Percentiles rank a stretch among this genome's conserved stretches.
Evolutionary conservation across 805 yeast genomes (phyloP).

Genomic region (Hanseniaspora nectarophila): DNA sequence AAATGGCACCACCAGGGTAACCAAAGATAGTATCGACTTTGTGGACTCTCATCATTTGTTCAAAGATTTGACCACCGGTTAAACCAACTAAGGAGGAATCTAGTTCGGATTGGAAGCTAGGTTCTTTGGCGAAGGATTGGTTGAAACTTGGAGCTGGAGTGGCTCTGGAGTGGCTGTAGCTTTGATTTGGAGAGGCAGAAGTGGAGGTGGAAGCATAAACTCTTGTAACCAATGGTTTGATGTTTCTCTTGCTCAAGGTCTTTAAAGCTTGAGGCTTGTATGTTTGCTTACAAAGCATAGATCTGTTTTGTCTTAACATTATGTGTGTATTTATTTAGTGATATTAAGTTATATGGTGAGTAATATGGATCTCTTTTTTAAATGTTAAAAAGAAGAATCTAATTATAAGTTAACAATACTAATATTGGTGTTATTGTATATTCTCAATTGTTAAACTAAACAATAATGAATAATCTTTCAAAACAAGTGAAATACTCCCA

Average conservation of each 20-base stretch:
- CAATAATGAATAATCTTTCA: background rate
- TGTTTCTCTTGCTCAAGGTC: background rate
- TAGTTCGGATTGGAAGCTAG: constrained; percentile 30
- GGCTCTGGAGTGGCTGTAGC: constrained; percentile 21
- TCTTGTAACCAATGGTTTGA: background rate
- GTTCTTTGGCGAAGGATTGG: constrained; percentile 19
- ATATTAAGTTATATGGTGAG: background rate
- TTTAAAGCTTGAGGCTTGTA: background rate
- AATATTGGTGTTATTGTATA: too few species aligned
- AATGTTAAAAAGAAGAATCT: too few species aligned
- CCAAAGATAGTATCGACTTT: constrained; percentile 93
- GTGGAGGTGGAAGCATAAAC: constrained; percentile 8
- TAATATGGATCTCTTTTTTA: too few species aligned
- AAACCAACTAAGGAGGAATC: constrained; percentile 87
- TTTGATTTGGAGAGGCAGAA: constrained; percentile 9
- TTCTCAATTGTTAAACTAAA: too few species aligned
- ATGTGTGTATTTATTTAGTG: background rate
- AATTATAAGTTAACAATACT: too few species aligned
- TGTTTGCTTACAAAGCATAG: background rate
- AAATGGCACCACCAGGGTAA: constrained; percentile 97
- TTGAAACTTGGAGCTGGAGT: constrained; percentile 30
- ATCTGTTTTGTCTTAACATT: constrained; percentile 8
- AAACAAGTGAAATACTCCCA: constrained; percentile 4
- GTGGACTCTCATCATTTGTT: constrained; percentile 96
- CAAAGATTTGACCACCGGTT: constrained; percentile 97